Conservation (phyloP, 2,329 filamentous ascomycete species). For the Cryphonectria parasitica region DNA sequence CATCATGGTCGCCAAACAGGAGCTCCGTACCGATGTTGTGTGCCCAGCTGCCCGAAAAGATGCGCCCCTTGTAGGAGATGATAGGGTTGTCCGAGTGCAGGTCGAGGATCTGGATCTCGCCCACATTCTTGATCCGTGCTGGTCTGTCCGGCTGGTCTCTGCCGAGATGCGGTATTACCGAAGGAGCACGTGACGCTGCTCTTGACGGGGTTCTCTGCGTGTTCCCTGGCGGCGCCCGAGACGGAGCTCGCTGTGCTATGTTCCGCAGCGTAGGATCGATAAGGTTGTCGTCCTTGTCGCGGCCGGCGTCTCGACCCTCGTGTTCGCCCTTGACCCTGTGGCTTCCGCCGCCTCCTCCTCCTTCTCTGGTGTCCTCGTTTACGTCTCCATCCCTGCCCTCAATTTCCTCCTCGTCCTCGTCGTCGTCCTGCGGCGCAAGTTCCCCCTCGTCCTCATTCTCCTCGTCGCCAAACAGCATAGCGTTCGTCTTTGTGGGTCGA, state of each 20-base stretch:
- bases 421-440: conserved; percentile 16
- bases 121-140: conserved; percentile 18
- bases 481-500: conserved; percentile 28
- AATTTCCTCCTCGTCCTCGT: conserved; percentile 28
- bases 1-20: conserved; percentile 64
- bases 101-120: conserved; percentile 77
- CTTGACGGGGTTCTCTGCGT: background rate
- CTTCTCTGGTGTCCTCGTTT: conserved; percentile 23
- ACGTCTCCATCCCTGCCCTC: conserved; percentile 28
- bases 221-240: background rate
- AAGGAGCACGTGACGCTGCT: background rate
- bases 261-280: conserved; percentile 26
- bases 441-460: conserved; percentile 30
- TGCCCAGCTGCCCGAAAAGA: conserved; percentile 82
- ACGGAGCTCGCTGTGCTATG: conserved; percentile 18
- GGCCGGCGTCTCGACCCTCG: conserved; percentile 23
- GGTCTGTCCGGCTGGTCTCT: conserved; percentile 12
- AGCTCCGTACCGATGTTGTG: conserved; percentile 84
- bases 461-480: conserved; percentile 30
- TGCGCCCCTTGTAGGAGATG: conserved; percentile 75
- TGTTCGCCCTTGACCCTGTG: conserved; percentile 20
- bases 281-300: conserved; percentile 24
- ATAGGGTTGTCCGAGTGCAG: conserved; percentile 77
- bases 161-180: background rate
- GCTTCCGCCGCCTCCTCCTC: conserved; percentile 7